A percentile compares a stretch with the other conserved stretches of the same genome.
Evolutionary conservation across 176 grass and related monocot genomes (phyloP).

Genomic region (Oryza nivara): DNA sequence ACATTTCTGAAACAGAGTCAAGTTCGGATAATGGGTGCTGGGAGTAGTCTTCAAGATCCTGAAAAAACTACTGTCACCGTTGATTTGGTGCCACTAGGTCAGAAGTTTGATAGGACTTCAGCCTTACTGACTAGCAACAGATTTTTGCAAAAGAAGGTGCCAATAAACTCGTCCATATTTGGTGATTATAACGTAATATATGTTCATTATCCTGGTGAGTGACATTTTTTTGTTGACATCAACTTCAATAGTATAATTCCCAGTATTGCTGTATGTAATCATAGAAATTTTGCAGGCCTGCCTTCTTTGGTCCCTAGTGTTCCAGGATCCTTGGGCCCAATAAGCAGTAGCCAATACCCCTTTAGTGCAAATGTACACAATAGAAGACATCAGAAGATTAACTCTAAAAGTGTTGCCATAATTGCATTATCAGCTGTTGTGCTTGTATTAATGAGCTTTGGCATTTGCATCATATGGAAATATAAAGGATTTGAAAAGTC

Average conservation of each 20-base stretch:
- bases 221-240: slow-evolving; percentile 3
- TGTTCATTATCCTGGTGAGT: slow-evolving; percentile 79
- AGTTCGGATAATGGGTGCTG: slow-evolving; percentile 83
- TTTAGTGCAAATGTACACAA: slow-evolving; percentile 60
- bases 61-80: slow-evolving; percentile 76
- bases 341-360: slow-evolving; percentile 55
- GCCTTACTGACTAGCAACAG: slow-evolving; percentile 75
- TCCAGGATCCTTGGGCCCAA: slow-evolving; percentile 51
- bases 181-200: slow-evolving; percentile 68
- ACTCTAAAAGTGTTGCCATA: slow-evolving; percentile 59
- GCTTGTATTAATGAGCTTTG: slow-evolving; percentile 57
- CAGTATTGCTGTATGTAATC: slow-evolving; percentile 21
- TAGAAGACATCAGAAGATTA: slow-evolving; percentile 55
- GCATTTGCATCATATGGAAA: slow-evolving; percentile 59
- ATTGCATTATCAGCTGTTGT: slow-evolving; percentile 71
- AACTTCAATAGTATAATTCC: slow-evolving; percentile 16
- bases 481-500: slow-evolving; percentile 53
- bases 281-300: slow-evolving; percentile 59
- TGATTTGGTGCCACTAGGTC: slow-evolving; percentile 74
- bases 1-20: slow-evolving; percentile 85
- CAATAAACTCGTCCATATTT: slow-evolving; percentile 65
- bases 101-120: slow-evolving; percentile 80
- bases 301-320: slow-evolving; percentile 55
- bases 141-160: slow-evolving; percentile 74
- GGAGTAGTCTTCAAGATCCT: slow-evolving; percentile 54